phyloP scores from a whole-genome alignment of 768 basidiomycete species.

The Pleurotus cornucopiae region DNA sequence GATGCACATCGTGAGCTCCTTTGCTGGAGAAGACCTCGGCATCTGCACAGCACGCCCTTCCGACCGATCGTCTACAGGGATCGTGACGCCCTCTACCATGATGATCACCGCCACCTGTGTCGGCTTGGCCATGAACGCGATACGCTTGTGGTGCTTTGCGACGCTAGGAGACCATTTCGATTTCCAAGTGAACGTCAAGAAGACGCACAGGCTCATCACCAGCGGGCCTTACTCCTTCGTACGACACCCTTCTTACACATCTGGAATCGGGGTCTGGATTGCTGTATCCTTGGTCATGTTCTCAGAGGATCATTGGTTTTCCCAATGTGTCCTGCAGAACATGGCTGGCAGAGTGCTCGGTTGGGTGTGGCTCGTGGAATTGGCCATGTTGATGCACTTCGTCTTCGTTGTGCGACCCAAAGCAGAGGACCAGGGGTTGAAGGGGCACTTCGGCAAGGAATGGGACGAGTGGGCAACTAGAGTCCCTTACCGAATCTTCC shows the following conservation, averaged over 20 bases:
- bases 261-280: background rate
- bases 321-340: background rate
- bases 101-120: no score
- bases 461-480: conserved; percentile 13
- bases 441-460: background rate
- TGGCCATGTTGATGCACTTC: background rate
- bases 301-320: background rate
- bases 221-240: background rate
- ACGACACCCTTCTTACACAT: background rate
- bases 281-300: background rate
- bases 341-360: background rate
- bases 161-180: background rate
- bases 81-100: no score
- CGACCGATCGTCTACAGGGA: no score
- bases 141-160: background rate
- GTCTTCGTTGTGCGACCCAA: background rate
- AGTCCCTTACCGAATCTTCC: conserved; percentile 26
- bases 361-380: background rate
- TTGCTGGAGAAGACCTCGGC: no score
- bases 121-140: no score
- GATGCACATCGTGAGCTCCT: no score
- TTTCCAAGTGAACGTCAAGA: background rate
- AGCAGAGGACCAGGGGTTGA: background rate
- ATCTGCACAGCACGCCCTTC: no score
- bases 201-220: background rate